Conservation (phyloP, 2,329 filamentous ascomycete species). For the Falciphora oryzae region DNA sequence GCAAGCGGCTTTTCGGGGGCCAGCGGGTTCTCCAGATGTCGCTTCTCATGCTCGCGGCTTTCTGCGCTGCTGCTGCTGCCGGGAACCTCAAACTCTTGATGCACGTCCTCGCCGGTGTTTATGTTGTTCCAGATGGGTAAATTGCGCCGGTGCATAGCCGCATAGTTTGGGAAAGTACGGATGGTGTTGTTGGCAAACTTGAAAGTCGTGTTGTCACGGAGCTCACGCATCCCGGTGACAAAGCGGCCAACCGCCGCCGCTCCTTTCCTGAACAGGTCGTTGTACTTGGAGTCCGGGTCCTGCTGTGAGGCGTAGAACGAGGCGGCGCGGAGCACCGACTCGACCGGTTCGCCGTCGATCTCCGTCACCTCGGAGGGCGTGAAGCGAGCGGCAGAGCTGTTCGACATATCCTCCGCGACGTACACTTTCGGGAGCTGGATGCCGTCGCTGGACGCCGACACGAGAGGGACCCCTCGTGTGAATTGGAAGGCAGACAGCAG, state of each 20-base stretch:
- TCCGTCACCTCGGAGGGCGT: conserved; percentile 18
- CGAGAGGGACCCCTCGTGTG: conserved; percentile 26
- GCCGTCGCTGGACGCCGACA: conserved; percentile 31
- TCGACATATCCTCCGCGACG: conserved; percentile 32
- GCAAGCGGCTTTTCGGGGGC: not conserved
- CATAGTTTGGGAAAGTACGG: not conserved
- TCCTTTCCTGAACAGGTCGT: conserved; percentile 15
- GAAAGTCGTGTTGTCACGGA: not conserved
- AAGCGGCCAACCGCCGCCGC: not conserved
- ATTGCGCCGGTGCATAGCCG: too few species aligned
- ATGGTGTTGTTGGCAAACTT: conserved; percentile 7
- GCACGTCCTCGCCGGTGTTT: not conserved
- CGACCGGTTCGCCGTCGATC: conserved; percentile 26
- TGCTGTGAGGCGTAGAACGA: conserved; percentile 31
- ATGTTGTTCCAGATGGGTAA: not conserved
- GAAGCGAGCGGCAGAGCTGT: conserved; percentile 16
- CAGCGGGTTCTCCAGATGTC: not conserved
- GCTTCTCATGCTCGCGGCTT: not conserved
- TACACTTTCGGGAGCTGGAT: conserved; percentile 36
- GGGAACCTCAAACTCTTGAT: not conserved
- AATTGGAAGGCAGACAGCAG: conserved; percentile 26
- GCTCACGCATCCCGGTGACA: not conserved
- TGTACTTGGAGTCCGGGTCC: conserved; percentile 30
- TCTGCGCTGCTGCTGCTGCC: not conserved
- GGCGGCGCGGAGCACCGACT: conserved; percentile 33